phyloP scores from a whole-genome alignment of 176 grass and related monocot species.

The Melocanna baccifera region DNA sequence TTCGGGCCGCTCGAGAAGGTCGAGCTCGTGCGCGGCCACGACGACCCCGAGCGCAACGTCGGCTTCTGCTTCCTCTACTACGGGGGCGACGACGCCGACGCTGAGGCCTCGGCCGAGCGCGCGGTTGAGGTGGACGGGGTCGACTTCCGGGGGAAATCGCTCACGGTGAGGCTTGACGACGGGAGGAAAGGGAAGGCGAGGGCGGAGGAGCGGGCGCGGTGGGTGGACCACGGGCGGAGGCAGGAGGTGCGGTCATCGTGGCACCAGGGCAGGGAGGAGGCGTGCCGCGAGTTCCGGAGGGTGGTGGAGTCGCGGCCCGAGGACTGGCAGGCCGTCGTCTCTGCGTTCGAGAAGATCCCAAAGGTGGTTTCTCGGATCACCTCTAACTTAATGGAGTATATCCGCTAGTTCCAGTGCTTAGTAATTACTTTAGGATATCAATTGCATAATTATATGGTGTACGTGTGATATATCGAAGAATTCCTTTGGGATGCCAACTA shows the following conservation, averaged over 20 bases:
- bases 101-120: conserved; percentile 46
- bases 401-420: not conserved
- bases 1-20: conserved; percentile 84
- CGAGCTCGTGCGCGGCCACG: conserved; percentile 67
- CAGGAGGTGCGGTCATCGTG: conserved; percentile 65
- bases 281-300: conserved; percentile 52
- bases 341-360: conserved; percentile 80
- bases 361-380: conserved; percentile 45
- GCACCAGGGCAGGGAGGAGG: conserved; percentile 73
- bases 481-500: not conserved
- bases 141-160: conserved; percentile 71
- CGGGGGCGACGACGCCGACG: conserved; percentile 50
- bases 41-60: conserved; percentile 76
- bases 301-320: conserved; percentile 72
- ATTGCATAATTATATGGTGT: not conserved
- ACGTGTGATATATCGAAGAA: not conserved
- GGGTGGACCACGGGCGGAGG: conserved; percentile 41
- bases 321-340: conserved; percentile 90
- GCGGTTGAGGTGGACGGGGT: conserved; percentile 80
- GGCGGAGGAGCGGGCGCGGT: conserved; percentile 58
- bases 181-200: conserved; percentile 65
- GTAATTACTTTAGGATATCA: not conserved
- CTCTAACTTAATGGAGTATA: not conserved
- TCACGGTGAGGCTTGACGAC: conserved; percentile 81
- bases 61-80: conserved; percentile 95